phyloP scores from a whole-genome alignment of 1,284 basidiomycete species.

The Tilletia setariae region DNA sequence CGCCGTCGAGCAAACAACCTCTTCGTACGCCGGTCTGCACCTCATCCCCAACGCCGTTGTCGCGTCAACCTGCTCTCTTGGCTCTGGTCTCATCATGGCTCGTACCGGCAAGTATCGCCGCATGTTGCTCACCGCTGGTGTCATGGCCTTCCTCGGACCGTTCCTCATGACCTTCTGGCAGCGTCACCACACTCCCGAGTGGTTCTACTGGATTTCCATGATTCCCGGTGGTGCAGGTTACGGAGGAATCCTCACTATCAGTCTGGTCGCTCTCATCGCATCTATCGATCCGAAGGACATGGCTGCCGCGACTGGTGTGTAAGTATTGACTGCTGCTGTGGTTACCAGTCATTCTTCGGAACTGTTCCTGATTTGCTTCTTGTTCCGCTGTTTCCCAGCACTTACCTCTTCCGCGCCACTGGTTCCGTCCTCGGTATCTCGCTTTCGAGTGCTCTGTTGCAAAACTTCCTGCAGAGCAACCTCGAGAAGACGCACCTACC shows the following conservation, averaged over 20 bases:
- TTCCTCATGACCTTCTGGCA: conserved; percentile 55
- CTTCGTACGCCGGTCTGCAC: conserved; percentile 52
- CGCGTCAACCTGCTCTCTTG: conserved; percentile 54
- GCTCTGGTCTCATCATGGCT: conserved; percentile 55
- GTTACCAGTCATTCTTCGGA: not conserved
- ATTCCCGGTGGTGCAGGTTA: conserved; percentile 52
- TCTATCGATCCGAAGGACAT: conserved; percentile 54
- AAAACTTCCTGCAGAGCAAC: conserved; percentile 52
- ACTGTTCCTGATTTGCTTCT: not conserved
- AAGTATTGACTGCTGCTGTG: not conserved
- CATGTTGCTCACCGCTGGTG: conserved; percentile 51
- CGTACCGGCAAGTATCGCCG: conserved; percentile 53
- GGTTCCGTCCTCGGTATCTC: conserved; percentile 56
- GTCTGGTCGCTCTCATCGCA: conserved; percentile 53
- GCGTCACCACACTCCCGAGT: conserved; percentile 41
- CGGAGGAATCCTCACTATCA: conserved; percentile 54
- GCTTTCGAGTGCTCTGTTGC: conserved; percentile 53
- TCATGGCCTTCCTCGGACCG: conserved; percentile 51
- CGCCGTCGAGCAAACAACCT: conserved; percentile 52
- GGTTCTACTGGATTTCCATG: conserved; percentile 52
- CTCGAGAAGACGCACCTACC: conserved; percentile 42
- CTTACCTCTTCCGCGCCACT: conserved; percentile 56
- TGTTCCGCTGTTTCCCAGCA: conserved; percentile 17
- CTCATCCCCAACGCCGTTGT: conserved; percentile 55
- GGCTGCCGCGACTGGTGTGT: conserved; percentile 53